Base-by-base conservation (phyloP, 306 rosid species). In the Vicia sativa region DNA sequence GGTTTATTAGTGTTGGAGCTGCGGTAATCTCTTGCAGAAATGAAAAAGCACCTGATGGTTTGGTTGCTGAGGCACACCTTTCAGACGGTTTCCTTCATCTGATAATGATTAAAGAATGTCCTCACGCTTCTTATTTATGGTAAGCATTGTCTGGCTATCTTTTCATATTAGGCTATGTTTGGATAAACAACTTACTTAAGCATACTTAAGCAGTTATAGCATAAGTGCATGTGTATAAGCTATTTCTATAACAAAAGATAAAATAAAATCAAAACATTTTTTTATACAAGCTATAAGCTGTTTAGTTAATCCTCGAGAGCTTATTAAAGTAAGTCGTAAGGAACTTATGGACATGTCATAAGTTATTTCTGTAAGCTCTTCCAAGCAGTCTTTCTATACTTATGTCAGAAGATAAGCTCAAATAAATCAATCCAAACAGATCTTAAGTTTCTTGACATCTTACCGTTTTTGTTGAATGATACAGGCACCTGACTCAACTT, bases 51-150 rank as follows among this genome's bases (percentile, higher is more conserved):
- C 98, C 98, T 8, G 96, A 90, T 6, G 98, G 98, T 64, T 83
- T 92, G 79, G 96, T 92, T 83, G 96, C 88, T 52, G 96, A 92
- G 46, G 98, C 98, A 2, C 98, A 92, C 78, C 96, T 92, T 61
- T 84, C 98, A 11, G 98, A 92, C 72, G 98, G 98, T 70, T 88
- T 90, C 80, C 80, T 92, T 49, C 88, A 92, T 80, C 96, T 92
- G 55, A 80, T 92, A 61, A 67, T 88, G 82, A 90, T 92, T 59
- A 86, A 80, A 76, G 93, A 90, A 62, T 90, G 96, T 67, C 89
- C 91, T 44, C 98, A 85, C 60, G 85, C 96, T 39, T 76, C 74
- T 72, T 92, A 92, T 80, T 84, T 92, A 19, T 88, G 98, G 98
- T 91, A 83, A 26, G 1, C 21, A 12, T 43, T 0, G 7, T 69